Conservation (phyloP, 352 stramenopile genomes). For the Phytophthora hibernalis region DNA sequence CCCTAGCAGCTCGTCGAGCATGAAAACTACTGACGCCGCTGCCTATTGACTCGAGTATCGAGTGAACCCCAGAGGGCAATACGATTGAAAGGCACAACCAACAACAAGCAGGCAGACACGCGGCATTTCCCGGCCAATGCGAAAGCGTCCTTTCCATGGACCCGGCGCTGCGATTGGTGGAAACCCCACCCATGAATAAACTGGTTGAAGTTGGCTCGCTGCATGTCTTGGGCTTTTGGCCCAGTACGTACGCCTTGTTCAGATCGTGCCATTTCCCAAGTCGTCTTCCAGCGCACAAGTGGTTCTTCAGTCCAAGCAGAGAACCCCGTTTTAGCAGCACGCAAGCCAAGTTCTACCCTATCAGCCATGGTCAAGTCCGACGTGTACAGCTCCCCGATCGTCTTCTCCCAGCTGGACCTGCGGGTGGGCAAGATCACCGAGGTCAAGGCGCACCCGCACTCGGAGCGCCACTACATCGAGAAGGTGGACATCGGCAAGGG, state of each 20-base stretch:
- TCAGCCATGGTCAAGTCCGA: constrained; percentile 77
- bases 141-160: constrained; percentile 18
- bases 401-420: constrained; percentile 74
- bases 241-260: constrained; percentile 22
- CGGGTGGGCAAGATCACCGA: constrained; percentile 77
- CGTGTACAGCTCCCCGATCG: constrained; percentile 77
- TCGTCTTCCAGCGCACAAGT: constrained; percentile 52
- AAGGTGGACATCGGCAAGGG: constrained; percentile 82
- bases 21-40: neutral
- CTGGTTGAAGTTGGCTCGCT: constrained; percentile 43
- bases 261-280: constrained; percentile 54
- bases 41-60: neutral
- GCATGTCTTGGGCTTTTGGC: constrained; percentile 29
- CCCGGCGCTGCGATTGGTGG: constrained; percentile 14
- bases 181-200: constrained; percentile 9
- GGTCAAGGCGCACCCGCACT: constrained; percentile 69
- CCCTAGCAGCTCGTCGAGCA: neutral
- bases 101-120: constrained; percentile 25
- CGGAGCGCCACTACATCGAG: constrained; percentile 78
- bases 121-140: constrained; percentile 25
- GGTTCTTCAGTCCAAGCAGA: constrained; percentile 20
- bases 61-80: neutral
- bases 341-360: constrained; percentile 10
- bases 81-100: constrained; percentile 17
- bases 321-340: constrained; percentile 3